Conservation (phyloP, 495 filamentous ascomycete species). For the Tuber microsphaerosporum region DNA sequence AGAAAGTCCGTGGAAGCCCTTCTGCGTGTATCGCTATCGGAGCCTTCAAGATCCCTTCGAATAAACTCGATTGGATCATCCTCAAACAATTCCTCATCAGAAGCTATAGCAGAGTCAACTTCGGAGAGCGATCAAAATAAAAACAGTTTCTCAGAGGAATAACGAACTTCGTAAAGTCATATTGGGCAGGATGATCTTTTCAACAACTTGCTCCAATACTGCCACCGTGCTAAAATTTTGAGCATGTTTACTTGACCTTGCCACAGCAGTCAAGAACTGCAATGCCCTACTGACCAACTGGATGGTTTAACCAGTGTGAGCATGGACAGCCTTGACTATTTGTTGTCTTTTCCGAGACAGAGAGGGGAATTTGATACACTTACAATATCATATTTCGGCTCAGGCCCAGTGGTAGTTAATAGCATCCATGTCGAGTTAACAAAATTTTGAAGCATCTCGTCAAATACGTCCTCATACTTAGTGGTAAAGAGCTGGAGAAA, state of each 20-base stretch:
- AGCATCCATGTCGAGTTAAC: conserved; percentile 83
- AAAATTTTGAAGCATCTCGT: conserved; percentile 67
- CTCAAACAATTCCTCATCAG: conserved; percentile 91
- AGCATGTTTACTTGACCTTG: conserved; percentile 67
- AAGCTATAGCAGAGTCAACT: conserved; percentile 48
- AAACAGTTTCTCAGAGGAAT: not conserved
- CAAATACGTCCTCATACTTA: conserved; percentile 92
- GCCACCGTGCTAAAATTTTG: conserved; percentile 72
- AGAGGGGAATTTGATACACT: conserved; percentile 9
- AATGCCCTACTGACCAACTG: conserved; percentile 82
- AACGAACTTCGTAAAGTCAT: conserved; percentile 58
- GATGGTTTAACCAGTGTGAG: not conserved
- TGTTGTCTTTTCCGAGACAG: not conserved
- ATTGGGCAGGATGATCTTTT: conserved; percentile 92
- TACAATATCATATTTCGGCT: conserved; percentile 81
- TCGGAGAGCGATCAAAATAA: not conserved
- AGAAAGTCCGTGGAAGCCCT: conserved; percentile 91
- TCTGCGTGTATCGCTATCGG: conserved; percentile 85
- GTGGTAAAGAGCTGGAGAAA: conserved; percentile 75
- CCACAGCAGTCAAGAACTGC: conserved; percentile 86
- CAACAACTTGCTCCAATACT: conserved; percentile 71
- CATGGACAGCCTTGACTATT: not conserved
- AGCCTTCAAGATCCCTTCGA: conserved; percentile 87
- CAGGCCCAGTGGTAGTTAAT: conserved; percentile 71
- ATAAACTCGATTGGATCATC: conserved; percentile 99